Conservation (phyloP, 257 asterid species). For the Nicotiana tabacum region DNA sequence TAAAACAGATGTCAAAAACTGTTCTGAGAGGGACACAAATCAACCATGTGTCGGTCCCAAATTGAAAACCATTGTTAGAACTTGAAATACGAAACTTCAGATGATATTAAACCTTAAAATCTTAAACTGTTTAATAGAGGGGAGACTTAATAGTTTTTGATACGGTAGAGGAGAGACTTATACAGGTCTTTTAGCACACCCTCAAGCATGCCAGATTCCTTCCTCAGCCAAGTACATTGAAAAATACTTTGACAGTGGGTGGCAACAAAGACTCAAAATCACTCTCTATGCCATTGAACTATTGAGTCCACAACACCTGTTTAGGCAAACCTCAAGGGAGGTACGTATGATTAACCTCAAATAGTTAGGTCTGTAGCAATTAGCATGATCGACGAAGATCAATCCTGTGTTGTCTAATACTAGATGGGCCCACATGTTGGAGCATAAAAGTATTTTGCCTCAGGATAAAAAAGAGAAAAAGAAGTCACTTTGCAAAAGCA, state of each 20-base stretch:
- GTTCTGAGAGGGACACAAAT: background rate
- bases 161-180: background rate
- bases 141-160: background rate
- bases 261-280: background rate
- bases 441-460: background rate
- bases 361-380: background rate
- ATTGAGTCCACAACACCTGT: background rate
- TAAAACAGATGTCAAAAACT: constrained; percentile 30
- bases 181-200: background rate
- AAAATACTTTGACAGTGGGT: background rate
- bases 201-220: background rate
- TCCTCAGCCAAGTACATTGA: background rate
- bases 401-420: background rate
- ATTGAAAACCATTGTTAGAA: background rate
- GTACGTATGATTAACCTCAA: constrained; percentile 1
- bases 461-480: background rate
- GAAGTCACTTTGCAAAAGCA: background rate
- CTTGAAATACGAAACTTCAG: background rate
- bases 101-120: background rate
- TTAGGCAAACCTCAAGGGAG: background rate
- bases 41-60: background rate
- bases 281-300: background rate
- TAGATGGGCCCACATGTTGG: background rate
- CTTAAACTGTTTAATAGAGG: background rate
- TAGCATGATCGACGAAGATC: background rate